A percentile compares a stretch with the other conserved stretches of the same genome.
phyloP scores from a whole-genome alignment of 352 stramenopile genomes.

The Phytophthora nicotianae region DNA sequence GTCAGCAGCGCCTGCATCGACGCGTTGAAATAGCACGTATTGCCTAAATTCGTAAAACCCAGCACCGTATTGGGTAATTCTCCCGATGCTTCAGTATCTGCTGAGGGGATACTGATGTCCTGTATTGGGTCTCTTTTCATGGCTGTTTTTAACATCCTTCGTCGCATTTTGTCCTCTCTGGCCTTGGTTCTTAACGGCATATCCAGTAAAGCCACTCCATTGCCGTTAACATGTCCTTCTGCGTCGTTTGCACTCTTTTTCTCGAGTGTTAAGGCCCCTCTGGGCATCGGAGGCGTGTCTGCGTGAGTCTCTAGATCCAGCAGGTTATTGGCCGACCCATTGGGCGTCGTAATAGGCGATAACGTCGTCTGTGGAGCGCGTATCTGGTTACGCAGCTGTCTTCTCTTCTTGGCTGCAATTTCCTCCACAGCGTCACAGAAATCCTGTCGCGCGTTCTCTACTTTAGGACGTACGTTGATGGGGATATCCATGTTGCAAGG shows the following conservation, averaged over 20 bases:
- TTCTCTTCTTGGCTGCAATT: constrained; percentile 52
- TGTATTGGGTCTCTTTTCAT: constrained; percentile 19
- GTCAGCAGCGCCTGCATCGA: constrained; percentile 91
- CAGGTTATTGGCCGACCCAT: constrained; percentile 22
- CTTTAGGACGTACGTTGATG: constrained; percentile 35
- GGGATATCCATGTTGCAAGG: constrained; percentile 59
- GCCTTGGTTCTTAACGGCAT: constrained; percentile 43
- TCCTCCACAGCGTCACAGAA: constrained; percentile 53
- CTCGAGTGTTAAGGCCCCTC: constrained; percentile 17
- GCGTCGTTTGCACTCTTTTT: constrained; percentile 1
- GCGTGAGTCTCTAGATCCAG: constrained; percentile 16
- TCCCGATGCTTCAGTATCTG: not conserved
- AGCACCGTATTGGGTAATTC: constrained; percentile 48
- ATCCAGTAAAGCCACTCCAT: constrained; percentile 30
- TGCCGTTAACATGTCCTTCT: not conserved
- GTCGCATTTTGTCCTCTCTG: constrained; percentile 34
- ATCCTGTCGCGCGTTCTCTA: constrained; percentile 43
- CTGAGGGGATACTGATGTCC: constrained; percentile 18
- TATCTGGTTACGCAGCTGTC: constrained; percentile 36
- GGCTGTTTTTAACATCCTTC: constrained; percentile 27
- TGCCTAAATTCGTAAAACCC: constrained; percentile 91
- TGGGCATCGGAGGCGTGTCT: constrained; percentile 15
- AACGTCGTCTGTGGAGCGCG: constrained; percentile 10
- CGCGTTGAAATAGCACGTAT: constrained; percentile 95
- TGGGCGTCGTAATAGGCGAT: constrained; percentile 32